A percentile compares a stretch with the other conserved stretches of the same genome.
These are phyloP conservation scores for Coccomyxa sp. DNA, from an alignment of 139 green algal species.

Conservation along the genomic window DNA sequence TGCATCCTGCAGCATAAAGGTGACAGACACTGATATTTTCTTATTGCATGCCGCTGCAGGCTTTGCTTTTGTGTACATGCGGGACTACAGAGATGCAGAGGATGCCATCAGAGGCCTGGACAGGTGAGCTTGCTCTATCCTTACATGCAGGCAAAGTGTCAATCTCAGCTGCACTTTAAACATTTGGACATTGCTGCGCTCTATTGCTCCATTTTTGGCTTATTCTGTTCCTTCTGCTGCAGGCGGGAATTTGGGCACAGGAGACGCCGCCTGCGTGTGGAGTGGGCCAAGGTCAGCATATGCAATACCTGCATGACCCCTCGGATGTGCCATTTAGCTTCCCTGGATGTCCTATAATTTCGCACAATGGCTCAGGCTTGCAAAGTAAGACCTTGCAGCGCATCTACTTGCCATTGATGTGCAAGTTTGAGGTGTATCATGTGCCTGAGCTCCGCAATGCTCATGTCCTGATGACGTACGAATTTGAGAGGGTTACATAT, in stretches of 20 bases:
- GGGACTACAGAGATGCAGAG: conserved; percentile 53
- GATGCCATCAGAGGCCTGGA: conserved; percentile 58
- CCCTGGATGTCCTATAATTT: no score
- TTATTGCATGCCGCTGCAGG: no score
- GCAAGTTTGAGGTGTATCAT: no score
- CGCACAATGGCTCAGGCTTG: no score
- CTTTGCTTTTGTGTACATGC: conserved; percentile 29
- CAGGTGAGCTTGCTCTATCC: conserved; percentile 24
- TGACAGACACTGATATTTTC: no score
- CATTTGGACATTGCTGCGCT: no score
- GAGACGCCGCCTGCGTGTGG: conserved; percentile 51
- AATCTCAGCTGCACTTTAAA: not conserved
- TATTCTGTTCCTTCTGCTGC: conserved; percentile 2
- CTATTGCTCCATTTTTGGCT: no score
- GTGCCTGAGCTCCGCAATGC: no score
- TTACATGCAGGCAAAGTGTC: not conserved
- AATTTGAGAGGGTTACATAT: conserved; percentile 58
- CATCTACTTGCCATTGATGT: no score
- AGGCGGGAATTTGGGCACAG: conserved; percentile 62
- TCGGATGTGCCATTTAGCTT: no score
- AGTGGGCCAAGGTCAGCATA: conserved; percentile 73
- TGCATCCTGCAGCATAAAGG: no score
- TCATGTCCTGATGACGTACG: conserved; percentile 44
- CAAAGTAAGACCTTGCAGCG: no score
- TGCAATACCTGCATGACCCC: not conserved